phyloP scores from a whole-genome alignment of 2,329 filamentous ascomycete genomes.

The Aspergillus brunneoviolaceus region DNA sequence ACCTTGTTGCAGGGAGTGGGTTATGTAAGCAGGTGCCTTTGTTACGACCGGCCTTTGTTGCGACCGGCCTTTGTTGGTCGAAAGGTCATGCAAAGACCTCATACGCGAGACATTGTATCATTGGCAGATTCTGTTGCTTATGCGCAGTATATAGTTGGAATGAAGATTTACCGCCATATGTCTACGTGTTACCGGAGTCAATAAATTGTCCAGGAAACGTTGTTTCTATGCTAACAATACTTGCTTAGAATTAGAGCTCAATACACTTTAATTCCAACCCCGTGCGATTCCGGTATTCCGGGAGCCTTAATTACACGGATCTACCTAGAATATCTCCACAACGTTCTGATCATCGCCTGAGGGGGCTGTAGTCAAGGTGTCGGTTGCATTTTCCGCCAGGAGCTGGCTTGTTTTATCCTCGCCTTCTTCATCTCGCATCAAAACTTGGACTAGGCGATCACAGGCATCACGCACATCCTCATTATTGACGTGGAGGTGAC shows the following conservation, averaged over 20 bases:
- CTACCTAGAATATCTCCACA: constrained; percentile 46
- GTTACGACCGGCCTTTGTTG: not conserved
- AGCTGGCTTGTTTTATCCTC: constrained; percentile 45
- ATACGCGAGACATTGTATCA: too few relatives aligned
- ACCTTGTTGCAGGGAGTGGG: not conserved
- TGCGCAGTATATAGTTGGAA: too few relatives aligned
- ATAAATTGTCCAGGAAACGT: too few relatives aligned
- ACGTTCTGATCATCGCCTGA: constrained; percentile 49
- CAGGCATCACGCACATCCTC: constrained; percentile 80
- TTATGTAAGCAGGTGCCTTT: not conserved
- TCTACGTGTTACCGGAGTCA: not conserved
- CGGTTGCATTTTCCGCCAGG: constrained; percentile 10
- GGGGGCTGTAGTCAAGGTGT: not conserved
- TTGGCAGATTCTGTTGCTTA: too few relatives aligned
- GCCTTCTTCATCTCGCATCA: constrained; percentile 76
- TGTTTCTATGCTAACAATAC: not conserved
- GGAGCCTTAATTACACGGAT: not conserved
- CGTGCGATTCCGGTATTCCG: not conserved
- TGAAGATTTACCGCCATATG: not conserved
- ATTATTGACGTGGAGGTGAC: constrained; percentile 73
- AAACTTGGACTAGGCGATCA: constrained; percentile 83
- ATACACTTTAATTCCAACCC: not conserved
- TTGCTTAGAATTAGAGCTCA: not conserved
- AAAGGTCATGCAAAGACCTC: not conserved
- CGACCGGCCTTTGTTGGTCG: not conserved